Base-by-base conservation (phyloP, 129 eudicot genomes). In the Flaveria trinervia region DNA sequence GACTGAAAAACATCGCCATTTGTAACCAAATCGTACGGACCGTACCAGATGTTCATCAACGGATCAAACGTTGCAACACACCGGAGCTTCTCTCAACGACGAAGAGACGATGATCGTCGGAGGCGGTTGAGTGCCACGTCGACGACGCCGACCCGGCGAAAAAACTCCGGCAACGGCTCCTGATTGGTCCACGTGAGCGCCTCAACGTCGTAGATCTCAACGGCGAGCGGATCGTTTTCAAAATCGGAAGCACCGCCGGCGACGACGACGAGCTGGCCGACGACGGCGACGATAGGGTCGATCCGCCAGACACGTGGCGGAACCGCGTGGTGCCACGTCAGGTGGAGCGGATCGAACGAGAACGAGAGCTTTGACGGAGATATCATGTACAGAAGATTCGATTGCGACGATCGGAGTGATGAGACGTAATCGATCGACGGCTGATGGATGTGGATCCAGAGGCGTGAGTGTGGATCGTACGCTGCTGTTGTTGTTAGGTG, bases 231-330 rank as follows among this genome's bases (percentile, higher is more conserved):
- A 20, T 89, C 92, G 52, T 83, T 81, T 41, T 84, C 88, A 23
- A 86, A 83, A 2, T 74, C 84, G 52, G 82, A 86, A 2, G 69
- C 59, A 43, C 96, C 88, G 50, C 92, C 96, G 5, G 89, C 88
- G 13, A 89, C 76, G 12, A 89, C 49, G 4, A 89, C 28, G 23
- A 39, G 70, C 56, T 43, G 61, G 14, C 88, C 89, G 8, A 84
- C 85, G 16, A 76, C 62, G 56, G 85, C 96, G 1, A 89, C 86
- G 44, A 87, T 81, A 5, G 96, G 96, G 57, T 89, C 91, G 9
- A 54, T 52, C 44, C 92, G 87, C 82, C 86, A 83, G 2, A 75
- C 82, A 1, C 9, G 54, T 14, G 96, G 96, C 9, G 83, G 77
- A 6, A 66, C 73, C 16, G 73, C 70, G 74, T 87, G 80, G 79